Evolutionary conservation across 2,329 filamentous ascomycete species (phyloP), one percentile per base, ranked within the genome.

Genomic region (Colletotrichum sp.): DNA sequence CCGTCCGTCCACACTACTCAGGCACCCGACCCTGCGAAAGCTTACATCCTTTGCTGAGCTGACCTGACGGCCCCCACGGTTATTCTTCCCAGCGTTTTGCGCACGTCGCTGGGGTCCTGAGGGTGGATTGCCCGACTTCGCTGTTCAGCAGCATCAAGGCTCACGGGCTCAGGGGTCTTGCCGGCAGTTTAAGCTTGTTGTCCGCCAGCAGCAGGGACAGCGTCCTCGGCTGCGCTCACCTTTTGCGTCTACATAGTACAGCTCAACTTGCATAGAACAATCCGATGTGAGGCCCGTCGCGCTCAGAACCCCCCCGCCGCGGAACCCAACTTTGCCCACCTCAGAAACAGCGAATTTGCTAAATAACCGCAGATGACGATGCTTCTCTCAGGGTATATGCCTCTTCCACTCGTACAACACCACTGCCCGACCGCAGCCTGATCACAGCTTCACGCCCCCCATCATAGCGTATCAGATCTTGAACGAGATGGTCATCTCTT

Each of bases 241-340:
- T 32, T 58, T 59, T 18, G 56, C 43, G 16, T 8, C n/a, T 30
- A 38, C 24, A 24, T 24, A 24, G 24, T 24, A 24, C 18, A 24
- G 3, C 65, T 58, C 48, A 21, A 58, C n/a, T 52, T 34, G 32
- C 61, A 38, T 24, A 9, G 5, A 63, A 52, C 63, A 59, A 34
- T 75, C 73, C 63, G 62, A 73, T 58, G 36, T 48, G 73, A 73
- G 70, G 43, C 16, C 73, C 58, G 68, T 66, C 14, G 55, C 71
- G 43, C 30, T 61, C 24, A 38, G 52, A 13, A 38, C 58, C 43
- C 21, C 21, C 69, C 69, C 69, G 63, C 73, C 18, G 18, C 34
- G 21, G 55, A 34, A 34, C 26, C 28, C 62, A 34, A 67, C 69
- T 64, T 59, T 64, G 34, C 28, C 48, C 38, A 64, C 28, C 38